Conservation (phyloP, 2,329 filamentous ascomycete genomes). For the Sporothrix humicola region DNA sequence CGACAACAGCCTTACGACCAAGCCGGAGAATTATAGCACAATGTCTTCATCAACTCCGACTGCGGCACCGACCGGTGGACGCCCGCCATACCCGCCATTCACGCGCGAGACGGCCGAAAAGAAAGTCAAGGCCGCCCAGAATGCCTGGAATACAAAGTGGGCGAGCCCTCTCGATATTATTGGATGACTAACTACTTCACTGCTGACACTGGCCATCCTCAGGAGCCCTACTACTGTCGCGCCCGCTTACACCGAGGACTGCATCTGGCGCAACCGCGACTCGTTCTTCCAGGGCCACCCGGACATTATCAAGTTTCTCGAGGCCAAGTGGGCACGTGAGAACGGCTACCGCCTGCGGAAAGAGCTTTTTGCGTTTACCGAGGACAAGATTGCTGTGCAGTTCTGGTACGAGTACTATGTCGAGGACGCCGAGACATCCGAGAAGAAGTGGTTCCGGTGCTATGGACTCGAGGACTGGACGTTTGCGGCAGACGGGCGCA, state of each 20-base stretch:
- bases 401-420: constrained; percentile 83
- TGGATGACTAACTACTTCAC: not conserved
- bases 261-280: constrained; percentile 80
- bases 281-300: constrained; percentile 72
- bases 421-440: constrained; percentile 58
- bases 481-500: constrained; percentile 70
- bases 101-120: constrained; percentile 70
- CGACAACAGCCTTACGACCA: not conserved
- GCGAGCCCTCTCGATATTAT: constrained; percentile 33
- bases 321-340: constrained; percentile 76
- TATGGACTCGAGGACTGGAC: constrained; percentile 86
- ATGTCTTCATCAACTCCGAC: constrained; percentile 10
- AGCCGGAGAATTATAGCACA: not conserved
- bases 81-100: constrained; percentile 70
- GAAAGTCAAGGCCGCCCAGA: constrained; percentile 85
- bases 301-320: constrained; percentile 70
- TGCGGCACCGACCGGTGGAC: constrained; percentile 36
- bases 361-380: constrained; percentile 78
- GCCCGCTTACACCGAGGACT: constrained; percentile 74
- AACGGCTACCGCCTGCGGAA: constrained; percentile 76
- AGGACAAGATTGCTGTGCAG: constrained; percentile 79
- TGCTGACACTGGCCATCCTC: not conserved
- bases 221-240: constrained; percentile 70
- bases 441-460: constrained; percentile 79
- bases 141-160: constrained; percentile 80